These are phyloP conservation scores for Thyridium curvatum DNA, from an alignment of 2,329 filamentous ascomycete genomes.

Conservation along the genomic window DNA sequence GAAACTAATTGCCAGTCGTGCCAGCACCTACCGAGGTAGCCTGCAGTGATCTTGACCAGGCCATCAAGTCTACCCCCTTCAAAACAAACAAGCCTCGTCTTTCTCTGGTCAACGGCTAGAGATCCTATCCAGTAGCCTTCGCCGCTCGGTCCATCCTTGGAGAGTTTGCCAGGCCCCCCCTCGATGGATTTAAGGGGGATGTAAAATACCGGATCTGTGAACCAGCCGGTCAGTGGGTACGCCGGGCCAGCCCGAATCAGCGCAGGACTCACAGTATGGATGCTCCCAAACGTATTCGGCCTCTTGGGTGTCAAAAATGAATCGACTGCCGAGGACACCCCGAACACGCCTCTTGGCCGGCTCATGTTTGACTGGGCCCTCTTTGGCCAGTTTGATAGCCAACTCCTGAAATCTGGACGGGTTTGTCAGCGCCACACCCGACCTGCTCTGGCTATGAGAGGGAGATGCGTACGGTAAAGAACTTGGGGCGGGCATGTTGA, in stretches of 20 bases:
- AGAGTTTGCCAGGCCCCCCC: constrained; percentile 4
- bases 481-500: too few relatives aligned
- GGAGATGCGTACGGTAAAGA: too few relatives aligned
- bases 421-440: too few relatives aligned
- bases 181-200: constrained; percentile 16
- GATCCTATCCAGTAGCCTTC: constrained; percentile 11
- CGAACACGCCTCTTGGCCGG: constrained; percentile 22
- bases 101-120: constrained; percentile 7
- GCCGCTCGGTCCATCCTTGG: constrained; percentile 1
- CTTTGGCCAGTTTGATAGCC: constrained; percentile 12
- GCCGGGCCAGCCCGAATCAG: too few relatives aligned
- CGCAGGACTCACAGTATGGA: constrained; percentile 18
- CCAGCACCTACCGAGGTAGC: constrained; percentile 4
- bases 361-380: constrained; percentile 22
- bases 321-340: constrained; percentile 17
- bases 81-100: constrained; percentile 14
- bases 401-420: constrained; percentile 8
- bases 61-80: constrained; percentile 7
- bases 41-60: constrained; percentile 12
- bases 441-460: too few relatives aligned
- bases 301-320: constrained; percentile 23
- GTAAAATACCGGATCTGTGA: constrained; percentile 23
- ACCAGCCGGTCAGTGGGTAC: too few relatives aligned
- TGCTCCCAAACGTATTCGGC: constrained; percentile 30
- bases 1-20: background rate